Evolutionary conservation across 129 eudicot genomes (phyloP).

Genomic region (Chrysanthemum lavandulifolium): DNA sequence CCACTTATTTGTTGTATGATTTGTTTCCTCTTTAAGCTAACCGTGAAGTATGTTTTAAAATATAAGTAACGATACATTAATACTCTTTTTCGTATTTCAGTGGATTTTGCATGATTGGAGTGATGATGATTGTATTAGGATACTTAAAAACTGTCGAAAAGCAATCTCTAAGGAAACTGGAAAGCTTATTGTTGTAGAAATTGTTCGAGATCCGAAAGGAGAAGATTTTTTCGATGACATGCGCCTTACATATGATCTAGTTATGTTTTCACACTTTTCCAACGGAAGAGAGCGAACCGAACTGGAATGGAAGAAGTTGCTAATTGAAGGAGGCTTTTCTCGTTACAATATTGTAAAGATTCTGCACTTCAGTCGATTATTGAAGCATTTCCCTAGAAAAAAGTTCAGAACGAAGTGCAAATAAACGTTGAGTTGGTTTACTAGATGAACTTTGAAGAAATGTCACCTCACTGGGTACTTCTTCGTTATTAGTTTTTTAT

Average conservation of each 20-base stretch:
- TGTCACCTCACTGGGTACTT: too few species aligned
- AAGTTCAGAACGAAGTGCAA: too few species aligned
- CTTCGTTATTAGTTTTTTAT: too few species aligned
- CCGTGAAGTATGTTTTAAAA: background rate
- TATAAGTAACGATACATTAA: background rate
- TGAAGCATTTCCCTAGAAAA: slow-evolving; percentile 28
- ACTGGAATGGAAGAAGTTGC: slow-evolving; percentile 27
- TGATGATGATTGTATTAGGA: slow-evolving; percentile 40
- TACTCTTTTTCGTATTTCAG: background rate
- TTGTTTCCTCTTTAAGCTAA: background rate
- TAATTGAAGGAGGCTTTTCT: slow-evolving; percentile 30
- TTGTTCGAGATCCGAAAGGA: slow-evolving; percentile 2
- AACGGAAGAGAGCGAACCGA: slow-evolving; percentile 38
- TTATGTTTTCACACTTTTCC: slow-evolving; percentile 30
- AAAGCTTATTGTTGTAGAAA: slow-evolving; percentile 32
- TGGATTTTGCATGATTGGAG: slow-evolving; percentile 35
- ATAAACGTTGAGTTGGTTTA: too few species aligned
- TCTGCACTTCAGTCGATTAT: slow-evolving; percentile 28
- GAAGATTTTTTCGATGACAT: slow-evolving; percentile 21
- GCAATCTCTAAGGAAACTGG: slow-evolving; percentile 25
- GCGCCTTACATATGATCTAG: slow-evolving; percentile 13
- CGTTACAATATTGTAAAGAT: slow-evolving; percentile 30
- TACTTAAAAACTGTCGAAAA: slow-evolving; percentile 36
- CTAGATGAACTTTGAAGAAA: too few species aligned
- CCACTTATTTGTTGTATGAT: too few species aligned